A percentile compares a stretch with the other conserved stretches of the same genome.
phyloP scores from a whole-genome alignment of 1,139 yeast genomes.

The Spathaspora jeffriesii region DNA sequence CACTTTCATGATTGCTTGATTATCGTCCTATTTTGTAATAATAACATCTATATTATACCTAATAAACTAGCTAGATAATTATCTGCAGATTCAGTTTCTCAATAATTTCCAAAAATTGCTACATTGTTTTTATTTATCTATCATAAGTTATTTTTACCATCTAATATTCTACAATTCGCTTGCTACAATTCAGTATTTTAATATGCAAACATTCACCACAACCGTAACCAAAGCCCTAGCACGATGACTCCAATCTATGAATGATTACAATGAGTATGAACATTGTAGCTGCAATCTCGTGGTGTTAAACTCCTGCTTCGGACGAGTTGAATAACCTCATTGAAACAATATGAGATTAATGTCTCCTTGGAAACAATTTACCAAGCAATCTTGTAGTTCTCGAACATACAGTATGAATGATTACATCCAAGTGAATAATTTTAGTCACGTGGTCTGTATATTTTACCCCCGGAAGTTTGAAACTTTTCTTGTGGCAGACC shows the following conservation, averaged over 20 bases:
- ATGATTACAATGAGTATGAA: not conserved
- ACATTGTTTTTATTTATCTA: too few relatives aligned
- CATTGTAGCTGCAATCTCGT: not conserved
- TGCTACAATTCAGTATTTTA: too few relatives aligned
- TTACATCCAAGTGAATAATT: not conserved
- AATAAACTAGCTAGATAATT: too few relatives aligned
- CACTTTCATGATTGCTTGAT: not conserved
- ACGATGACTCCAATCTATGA: too few relatives aligned
- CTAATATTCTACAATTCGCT: too few relatives aligned
- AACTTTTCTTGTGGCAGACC: too few relatives aligned
- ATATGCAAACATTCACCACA: too few relatives aligned
- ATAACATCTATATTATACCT: not conserved
- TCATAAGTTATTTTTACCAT: too few relatives aligned
- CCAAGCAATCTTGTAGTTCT: not conserved
- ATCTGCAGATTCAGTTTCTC: not conserved
- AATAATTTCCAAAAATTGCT: not conserved
- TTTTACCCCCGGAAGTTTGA: too few relatives aligned
- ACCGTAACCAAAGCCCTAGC: too few relatives aligned
- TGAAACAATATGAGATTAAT: not conserved
- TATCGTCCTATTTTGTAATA: not conserved
- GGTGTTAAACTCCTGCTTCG: not conserved
- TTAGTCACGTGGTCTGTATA: too few relatives aligned
- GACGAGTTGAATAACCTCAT: not conserved
- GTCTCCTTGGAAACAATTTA: not conserved
- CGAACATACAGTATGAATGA: not conserved